Base-by-base conservation (phyloP, 441 rosid species). In the Capsella rubella region DNA sequence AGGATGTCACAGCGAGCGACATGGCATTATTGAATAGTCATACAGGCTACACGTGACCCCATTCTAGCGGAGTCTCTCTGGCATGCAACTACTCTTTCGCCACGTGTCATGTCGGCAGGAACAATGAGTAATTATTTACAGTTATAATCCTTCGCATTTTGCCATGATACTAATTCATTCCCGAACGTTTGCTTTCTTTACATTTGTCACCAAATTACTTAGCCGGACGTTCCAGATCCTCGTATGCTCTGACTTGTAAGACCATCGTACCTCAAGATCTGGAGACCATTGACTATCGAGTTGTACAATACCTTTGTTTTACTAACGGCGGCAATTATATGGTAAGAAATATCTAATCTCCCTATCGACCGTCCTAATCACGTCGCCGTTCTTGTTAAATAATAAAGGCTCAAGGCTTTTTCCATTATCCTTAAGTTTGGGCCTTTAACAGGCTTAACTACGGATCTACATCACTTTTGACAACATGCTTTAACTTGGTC, bases 41-140 rank as follows among this genome's bases (percentile, higher is more conserved):
- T 9, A 54, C 35, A 35, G 45, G 27, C 8, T 37, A 64, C 75
- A 76, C 71, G 71, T 76, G 71, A 70, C 16, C 62, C 10, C 65
- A 46, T 69, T 63, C 35, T 16, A 76, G 74, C 69, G 75, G 70
- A 13, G 45, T 56, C 65, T 69, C 74, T 54, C 53, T 63, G 37
- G 66, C 71, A 69, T 55, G 35, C 61, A 54, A 61, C 51, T 54
- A 9, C 67, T 74, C 27, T 27, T 5, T 63, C 16, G 4, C 1
- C 71, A 73, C 77, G 71, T 76, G 49, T 56, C 21, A 40, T 63
- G 72, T 70, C 76, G 75, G 71, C 75, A 63, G 45, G 6, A 32
- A 60, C 32, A 3, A 5, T 28, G 31, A 65, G 45, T 14, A 49
- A 11, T 56, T 55, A 46, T 46, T 65, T 64, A 35, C 45, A 37